phyloP scores from a whole-genome alignment of 257 asterid species.

The Leonotis leonurus region DNA sequence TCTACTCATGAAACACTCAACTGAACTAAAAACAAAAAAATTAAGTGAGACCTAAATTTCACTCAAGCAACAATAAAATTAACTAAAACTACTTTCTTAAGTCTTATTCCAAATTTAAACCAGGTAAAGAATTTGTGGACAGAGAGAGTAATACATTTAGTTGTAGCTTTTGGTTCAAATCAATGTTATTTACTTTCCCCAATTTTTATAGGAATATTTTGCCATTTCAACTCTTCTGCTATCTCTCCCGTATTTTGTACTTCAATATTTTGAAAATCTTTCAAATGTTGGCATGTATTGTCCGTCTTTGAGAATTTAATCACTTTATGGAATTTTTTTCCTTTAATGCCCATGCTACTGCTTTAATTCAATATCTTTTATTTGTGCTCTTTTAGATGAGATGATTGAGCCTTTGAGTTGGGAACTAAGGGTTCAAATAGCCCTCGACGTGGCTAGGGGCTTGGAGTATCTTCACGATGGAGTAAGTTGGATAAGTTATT shows the following conservation, averaged over 20 bases:
- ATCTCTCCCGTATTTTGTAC: not conserved
- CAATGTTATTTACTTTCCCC: not conserved
- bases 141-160: too few relatives aligned
- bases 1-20: too few relatives aligned
- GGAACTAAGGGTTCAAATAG: conserved; percentile 75
- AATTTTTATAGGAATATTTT: not conserved
- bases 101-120: too few relatives aligned
- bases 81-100: too few relatives aligned
- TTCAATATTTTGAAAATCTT: not conserved
- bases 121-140: too few relatives aligned
- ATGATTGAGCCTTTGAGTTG: conserved; percentile 54
- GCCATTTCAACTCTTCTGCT: not conserved
- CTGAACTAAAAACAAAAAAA: too few relatives aligned
- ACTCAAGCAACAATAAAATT: too few relatives aligned
- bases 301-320: conserved; percentile 3
- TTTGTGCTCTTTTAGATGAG: conserved; percentile 39
- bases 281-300: not conserved
- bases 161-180: not conserved
- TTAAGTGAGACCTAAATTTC: too few relatives aligned
- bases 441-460: conserved; percentile 96
- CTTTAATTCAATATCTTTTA: not conserved
- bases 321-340: not conserved
- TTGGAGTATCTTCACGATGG: conserved; percentile 98
- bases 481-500: conserved; percentile 37
- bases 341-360: not conserved